Evolutionary conservation across 192 early-diverging fungal genomes (phyloP).

Genomic region (Rhizophagus sp.): DNA sequence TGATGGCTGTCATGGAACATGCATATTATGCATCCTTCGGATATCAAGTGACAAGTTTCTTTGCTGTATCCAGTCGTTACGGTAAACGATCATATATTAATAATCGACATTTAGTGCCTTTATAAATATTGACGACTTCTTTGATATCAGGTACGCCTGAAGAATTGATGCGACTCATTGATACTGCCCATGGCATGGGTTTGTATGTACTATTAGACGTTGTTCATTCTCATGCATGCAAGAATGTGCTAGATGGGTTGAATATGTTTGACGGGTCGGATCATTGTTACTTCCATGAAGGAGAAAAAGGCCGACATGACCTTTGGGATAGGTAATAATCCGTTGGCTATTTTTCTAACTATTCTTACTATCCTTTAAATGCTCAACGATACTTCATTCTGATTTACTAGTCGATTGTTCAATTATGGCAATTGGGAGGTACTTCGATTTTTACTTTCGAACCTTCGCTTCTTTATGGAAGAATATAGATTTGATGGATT

Average conservation of each 20-base stretch:
- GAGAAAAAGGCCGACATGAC: slow-evolving; percentile 80
- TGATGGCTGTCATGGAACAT: slow-evolving; percentile 98
- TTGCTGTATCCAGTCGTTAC: slow-evolving; percentile 89
- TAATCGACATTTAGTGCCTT: neutral
- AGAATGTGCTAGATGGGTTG: slow-evolving; percentile 92
- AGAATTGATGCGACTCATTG: slow-evolving; percentile 88
- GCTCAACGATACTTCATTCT: too few relatives aligned
- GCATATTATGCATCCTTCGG: slow-evolving; percentile 98
- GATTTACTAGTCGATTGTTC: slow-evolving; percentile 69
- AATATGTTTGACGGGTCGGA: slow-evolving; percentile 96
- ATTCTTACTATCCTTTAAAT: too few relatives aligned
- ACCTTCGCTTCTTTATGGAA: slow-evolving; percentile 91
- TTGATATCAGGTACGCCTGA: slow-evolving; percentile 69
- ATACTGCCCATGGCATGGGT: slow-evolving; percentile 87
- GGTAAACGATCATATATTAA: slow-evolving; percentile 44
- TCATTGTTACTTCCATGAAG: slow-evolving; percentile 95
- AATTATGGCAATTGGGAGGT: slow-evolving; percentile 94
- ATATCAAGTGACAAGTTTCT: slow-evolving; percentile 98
- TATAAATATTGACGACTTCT: neutral
- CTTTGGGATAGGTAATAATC: slow-evolving; percentile 76
- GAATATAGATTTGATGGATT: slow-evolving; percentile 94
- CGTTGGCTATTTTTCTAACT: too few relatives aligned
- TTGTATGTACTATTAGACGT: slow-evolving; percentile 89
- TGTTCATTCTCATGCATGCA: slow-evolving; percentile 95
- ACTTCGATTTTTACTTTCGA: slow-evolving; percentile 91